These are phyloP conservation scores for Bromus sterilis DNA, from an alignment of 176 grass and related monocot genomes.

Conservation along the genomic window DNA sequence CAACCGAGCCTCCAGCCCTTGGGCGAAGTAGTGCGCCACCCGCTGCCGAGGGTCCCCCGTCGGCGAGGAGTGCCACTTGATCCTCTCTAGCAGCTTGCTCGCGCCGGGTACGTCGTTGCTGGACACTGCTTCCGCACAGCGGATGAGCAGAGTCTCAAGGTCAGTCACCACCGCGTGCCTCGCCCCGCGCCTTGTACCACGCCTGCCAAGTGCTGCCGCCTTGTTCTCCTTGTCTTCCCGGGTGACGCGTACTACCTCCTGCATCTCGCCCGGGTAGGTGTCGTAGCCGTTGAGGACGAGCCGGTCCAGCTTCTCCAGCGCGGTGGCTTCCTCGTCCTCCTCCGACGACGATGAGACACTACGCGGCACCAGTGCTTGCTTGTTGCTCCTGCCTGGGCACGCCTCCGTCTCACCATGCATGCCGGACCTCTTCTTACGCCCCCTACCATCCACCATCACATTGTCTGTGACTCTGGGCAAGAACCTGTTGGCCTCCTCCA, in stretches of 20 bases:
- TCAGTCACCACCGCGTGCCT: slow-evolving; percentile 19
- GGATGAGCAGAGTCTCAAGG: slow-evolving; percentile 35
- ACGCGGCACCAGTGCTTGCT: not conserved
- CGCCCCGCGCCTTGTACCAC: not conserved
- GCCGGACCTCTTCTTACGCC: slow-evolving; percentile 11
- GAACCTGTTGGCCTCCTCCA: too few species aligned
- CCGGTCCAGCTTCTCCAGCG: slow-evolving; percentile 31
- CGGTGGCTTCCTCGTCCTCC: not conserved
- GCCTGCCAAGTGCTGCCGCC: not conserved
- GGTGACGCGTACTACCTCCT: not conserved
- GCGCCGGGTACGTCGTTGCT: slow-evolving; percentile 16
- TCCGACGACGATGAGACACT: too few species aligned
- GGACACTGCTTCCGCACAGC: slow-evolving; percentile 32
- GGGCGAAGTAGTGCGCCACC: too few species aligned
- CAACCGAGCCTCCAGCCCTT: too few species aligned
- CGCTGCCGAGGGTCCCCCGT: too few species aligned
- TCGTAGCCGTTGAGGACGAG: not conserved
- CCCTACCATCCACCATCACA: too few species aligned
- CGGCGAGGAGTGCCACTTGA: slow-evolving; percentile 15
- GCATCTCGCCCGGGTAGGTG: not conserved
- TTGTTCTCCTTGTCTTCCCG: not conserved
- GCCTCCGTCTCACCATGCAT: slow-evolving; percentile 10
- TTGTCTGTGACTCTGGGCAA: too few species aligned
- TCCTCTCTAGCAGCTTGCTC: slow-evolving; percentile 18
- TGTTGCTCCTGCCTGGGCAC: too few species aligned